Base-by-base conservation (phyloP, 495 filamentous ascomycete species). In the Sporormia fimetaria region DNA sequence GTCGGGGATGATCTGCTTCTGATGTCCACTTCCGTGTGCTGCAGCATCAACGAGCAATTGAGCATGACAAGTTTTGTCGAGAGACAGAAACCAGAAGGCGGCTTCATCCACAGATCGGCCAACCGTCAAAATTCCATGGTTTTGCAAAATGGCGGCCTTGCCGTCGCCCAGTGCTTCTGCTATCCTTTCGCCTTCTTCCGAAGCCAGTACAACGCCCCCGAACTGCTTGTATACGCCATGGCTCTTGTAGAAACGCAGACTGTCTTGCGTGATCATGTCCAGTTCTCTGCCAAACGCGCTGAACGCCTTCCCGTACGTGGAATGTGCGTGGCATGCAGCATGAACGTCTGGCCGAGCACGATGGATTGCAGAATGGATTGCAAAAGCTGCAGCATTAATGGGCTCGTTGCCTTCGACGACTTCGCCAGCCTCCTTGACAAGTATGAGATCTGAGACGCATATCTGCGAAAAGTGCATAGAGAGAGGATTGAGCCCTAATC, bases 251-350 rank as follows among this genome's bases (percentile, higher is more conserved):
- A 86, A 86, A 15, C 71, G 64, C 48, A 80, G 79, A 11, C 71
- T 58, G 56, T 85, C 81, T 61, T 85, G 81, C 1, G 80, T 76
- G 15, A 76, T 57, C 73, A 75, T 74, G 36, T 76, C 71, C 18
- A 77, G 62, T n/a, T 63, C 62, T 21, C 60, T 57, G 0, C 64
- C 73, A 45, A 76, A 74, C 7, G 54, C 64, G 21, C 60, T 62
- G 61, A 65, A 77, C 8, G 71, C 70, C 30, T 69, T 65, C 1
- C 72, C 73, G 20, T 67, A 64, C 28, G 59, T 60, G 16, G 61
- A 65, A 53, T 76, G 71, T 9, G 70, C 68, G 43, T 76, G 72
- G 54, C 70, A 71, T 15, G 67, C 68, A 0, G 67, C 67, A 45
- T 71, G 61, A 15, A 68, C 63, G 41, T 73, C 62, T 7, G 68